Conservation (phyloP, 805 yeast species). For the Yarrowia bubula region DNA sequence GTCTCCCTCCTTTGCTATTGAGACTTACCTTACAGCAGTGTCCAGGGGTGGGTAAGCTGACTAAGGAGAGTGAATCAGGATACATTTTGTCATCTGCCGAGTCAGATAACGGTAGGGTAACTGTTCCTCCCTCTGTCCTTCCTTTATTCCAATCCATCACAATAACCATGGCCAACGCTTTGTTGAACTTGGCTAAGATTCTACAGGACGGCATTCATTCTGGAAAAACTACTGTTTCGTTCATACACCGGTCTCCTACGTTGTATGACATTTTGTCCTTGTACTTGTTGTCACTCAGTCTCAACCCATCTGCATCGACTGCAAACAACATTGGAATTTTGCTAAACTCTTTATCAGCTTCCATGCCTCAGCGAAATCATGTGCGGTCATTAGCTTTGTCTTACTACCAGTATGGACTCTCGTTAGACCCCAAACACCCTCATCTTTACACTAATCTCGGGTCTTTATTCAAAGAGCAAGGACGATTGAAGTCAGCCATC, state of each 20-base stretch:
- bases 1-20: conserved; percentile 5
- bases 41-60: conserved; percentile 1
- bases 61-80: neutral
- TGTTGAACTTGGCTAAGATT: conserved; percentile 39
- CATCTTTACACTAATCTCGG: conserved; percentile 40
- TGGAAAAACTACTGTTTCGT: neutral
- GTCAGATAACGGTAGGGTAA: neutral
- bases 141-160: conserved; percentile 2
- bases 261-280: conserved; percentile 35
- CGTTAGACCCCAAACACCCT: conserved; percentile 39
- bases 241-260: conserved; percentile 33
- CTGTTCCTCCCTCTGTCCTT: neutral
- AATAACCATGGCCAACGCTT: conserved; percentile 33
- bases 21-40: neutral
- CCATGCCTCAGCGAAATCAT: neutral
- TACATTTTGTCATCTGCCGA: neutral
- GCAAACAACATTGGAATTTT: conserved; percentile 40
- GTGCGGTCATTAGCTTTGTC: conserved; percentile 34
- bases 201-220: conserved; percentile 38
- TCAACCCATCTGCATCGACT: conserved; percentile 38
- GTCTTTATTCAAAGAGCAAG: conserved; percentile 38
- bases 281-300: conserved; percentile 36
- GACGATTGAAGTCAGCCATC: conserved; percentile 35
- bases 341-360: conserved; percentile 31
- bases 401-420: conserved; percentile 37